These are phyloP conservation scores for Dictyostelium intermedium DNA, from an alignment of 78 protist genomes.

Conservation along the genomic window DNA sequence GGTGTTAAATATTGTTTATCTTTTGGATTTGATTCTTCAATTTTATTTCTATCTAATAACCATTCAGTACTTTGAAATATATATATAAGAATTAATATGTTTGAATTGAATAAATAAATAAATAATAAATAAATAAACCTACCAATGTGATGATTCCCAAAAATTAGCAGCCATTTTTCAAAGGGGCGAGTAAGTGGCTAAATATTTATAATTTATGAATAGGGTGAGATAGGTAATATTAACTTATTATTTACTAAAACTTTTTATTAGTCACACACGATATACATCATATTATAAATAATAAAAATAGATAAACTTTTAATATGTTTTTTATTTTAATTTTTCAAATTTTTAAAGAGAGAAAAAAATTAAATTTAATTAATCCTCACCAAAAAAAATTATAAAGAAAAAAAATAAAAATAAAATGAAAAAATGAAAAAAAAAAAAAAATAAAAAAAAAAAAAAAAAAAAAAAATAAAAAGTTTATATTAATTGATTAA, in stretches of 20 bases:
- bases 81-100: no score
- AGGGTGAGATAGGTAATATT: neutral
- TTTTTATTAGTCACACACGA: neutral
- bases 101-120: neutral
- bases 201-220: neutral
- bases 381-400: no score
- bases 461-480: no score
- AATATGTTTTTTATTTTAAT: no score
- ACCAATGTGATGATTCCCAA: constrained; percentile 80
- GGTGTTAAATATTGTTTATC: constrained; percentile 52
- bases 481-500: no score
- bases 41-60: constrained; percentile 57
- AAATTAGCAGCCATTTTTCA: constrained; percentile 68
- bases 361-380: no score
- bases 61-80: constrained; percentile 23
- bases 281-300: neutral
- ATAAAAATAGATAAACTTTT: no score
- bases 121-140: neutral
- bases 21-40: constrained; percentile 56
- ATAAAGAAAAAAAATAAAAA: no score
- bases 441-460: no score
- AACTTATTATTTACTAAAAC: neutral
- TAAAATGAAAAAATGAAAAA: no score
- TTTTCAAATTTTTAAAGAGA: no score
- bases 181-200: neutral